Evolutionary conservation across 495 filamentous ascomycete species (phyloP).

Genomic region (Lasiosphaeria ovina): DNA sequence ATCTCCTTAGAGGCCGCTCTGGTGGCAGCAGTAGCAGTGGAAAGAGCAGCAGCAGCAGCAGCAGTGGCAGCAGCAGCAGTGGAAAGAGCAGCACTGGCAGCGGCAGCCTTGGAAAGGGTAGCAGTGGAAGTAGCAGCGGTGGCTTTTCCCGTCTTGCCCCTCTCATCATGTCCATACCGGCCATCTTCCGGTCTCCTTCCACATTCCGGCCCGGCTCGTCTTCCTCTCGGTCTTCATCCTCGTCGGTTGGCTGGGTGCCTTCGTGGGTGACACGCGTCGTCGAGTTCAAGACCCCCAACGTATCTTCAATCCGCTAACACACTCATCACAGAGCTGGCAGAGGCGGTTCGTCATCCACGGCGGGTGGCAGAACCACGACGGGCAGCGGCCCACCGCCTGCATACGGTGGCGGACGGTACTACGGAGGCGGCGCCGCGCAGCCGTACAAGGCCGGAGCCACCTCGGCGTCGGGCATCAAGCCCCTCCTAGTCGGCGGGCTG

Average conservation of each 20-base stretch:
- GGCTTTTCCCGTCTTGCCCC: not conserved
- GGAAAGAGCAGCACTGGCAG: slow-evolving; percentile 10
- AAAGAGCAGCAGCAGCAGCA: slow-evolving; percentile 10
- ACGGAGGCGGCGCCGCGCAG: slow-evolving; percentile 68
- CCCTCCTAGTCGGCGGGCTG: slow-evolving; percentile 56
- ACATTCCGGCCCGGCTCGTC: not conserved
- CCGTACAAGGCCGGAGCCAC: slow-evolving; percentile 64
- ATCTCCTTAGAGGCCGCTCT: no score
- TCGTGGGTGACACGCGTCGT: not conserved
- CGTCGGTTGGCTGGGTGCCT: not conserved
- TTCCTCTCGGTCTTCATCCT: not conserved
- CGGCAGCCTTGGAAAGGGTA: slow-evolving; percentile 12
- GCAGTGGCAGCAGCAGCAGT: not conserved
- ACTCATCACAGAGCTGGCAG: slow-evolving; percentile 13
- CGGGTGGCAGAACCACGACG: slow-evolving; percentile 61
- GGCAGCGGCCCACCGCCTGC: slow-evolving; percentile 62
- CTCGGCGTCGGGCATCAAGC: slow-evolving; percentile 59
- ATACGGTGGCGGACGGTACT: slow-evolving; percentile 69
- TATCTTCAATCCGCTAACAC: not conserved
- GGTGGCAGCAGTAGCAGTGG: not conserved
- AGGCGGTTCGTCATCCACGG: slow-evolving; percentile 43
- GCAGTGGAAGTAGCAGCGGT: not conserved
- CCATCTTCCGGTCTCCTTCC: not conserved
- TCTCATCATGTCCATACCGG: not conserved
- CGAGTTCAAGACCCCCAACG: not conserved